Evolutionary conservation across 2,329 filamentous ascomycete species (phyloP).

Genomic region (Lithohypha guttulata): DNA sequence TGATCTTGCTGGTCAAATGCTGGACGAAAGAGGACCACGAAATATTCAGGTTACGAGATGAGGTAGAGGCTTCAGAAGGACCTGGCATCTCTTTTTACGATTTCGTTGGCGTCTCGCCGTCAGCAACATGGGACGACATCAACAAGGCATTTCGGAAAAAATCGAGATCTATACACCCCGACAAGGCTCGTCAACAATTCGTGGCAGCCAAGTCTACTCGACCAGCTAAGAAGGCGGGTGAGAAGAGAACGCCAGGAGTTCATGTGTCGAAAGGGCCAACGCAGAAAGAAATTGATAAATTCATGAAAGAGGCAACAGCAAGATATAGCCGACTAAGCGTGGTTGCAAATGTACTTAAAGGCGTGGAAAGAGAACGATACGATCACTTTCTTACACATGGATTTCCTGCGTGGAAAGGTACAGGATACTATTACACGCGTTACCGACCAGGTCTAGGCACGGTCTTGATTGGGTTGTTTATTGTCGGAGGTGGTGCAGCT

Average conservation of each 20-base stretch:
- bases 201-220: conserved; percentile 54
- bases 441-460: conserved; percentile 84
- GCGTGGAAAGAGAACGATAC: conserved; percentile 72
- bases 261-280: conserved; percentile 61
- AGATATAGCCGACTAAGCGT: conserved; percentile 75
- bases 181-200: conserved; percentile 86
- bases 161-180: conserved; percentile 73
- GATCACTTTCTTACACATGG: conserved; percentile 89
- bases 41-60: conserved; percentile 91
- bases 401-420: conserved; percentile 93
- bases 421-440: conserved; percentile 93
- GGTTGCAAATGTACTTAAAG: conserved; percentile 75
- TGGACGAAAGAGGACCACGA: conserved; percentile 95
- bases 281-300: conserved; percentile 70
- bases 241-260: conserved; percentile 49
- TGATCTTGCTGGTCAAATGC: conserved; percentile 57
- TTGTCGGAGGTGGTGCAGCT: conserved; percentile 69
- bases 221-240: conserved; percentile 41
- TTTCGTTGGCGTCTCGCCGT: conserved; percentile 65
- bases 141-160: conserved; percentile 90
- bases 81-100: conserved; percentile 80
- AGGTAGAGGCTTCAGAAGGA: conserved; percentile 67
- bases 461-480: conserved; percentile 69
- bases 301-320: conserved; percentile 79
- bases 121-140: conserved; percentile 74